Evolutionary conservation across 257 asterid genomes (phyloP), one percentile per base, ranked within the genome.

Genomic region (Linderniella brevidens): DNA sequence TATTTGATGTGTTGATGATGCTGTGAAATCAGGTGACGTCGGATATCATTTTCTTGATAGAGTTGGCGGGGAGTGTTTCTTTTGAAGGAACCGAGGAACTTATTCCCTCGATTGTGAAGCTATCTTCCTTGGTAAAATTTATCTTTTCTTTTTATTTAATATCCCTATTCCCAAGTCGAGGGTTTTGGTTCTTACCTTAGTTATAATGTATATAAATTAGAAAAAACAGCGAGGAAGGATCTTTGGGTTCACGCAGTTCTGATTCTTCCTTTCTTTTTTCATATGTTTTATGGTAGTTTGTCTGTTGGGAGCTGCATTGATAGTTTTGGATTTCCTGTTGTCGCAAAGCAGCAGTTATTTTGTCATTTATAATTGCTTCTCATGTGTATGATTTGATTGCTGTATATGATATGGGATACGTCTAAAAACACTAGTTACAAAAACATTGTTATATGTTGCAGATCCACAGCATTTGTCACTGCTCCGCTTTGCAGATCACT

Each of bases 11-110:
- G 19, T 47, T 54, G 50, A 19, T 9, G 37, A 48, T 58, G 13
- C 35, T 32, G 5, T 52, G 54, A 25, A 25, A 25, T 46, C 61
- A 84, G 95, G 78, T 77, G 41, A 63, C 70, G 5, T 76, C 92
- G 12, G 95, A 84, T 64, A 47, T 84, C 58, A 54, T 77, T 64
- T 65, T 84, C 35, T 46, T 84, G 67, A 50, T 79, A 71, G 93
- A 80, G 71, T 63, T 84, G 72, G 84, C 70, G 54, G 71, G 55
- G 42, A 46, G 52, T 57, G 56, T 68, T 52, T 57, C 64, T 50
- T 56, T 56, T 60, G 56, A 56, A 57, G 67, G 44, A 53, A 32
- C 44, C 15, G 75, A 69, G 41, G 76, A 76, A 36, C 56, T 55
- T 38, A 39, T 46, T 59, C 54, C 16, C 29, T 38, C 76, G 39